A percentile compares a stretch with the other conserved stretches of the same genome.
Conservation (phyloP, 2,329 filamentous ascomycete species). For the Talaromyces albobiverticillius region DNA sequence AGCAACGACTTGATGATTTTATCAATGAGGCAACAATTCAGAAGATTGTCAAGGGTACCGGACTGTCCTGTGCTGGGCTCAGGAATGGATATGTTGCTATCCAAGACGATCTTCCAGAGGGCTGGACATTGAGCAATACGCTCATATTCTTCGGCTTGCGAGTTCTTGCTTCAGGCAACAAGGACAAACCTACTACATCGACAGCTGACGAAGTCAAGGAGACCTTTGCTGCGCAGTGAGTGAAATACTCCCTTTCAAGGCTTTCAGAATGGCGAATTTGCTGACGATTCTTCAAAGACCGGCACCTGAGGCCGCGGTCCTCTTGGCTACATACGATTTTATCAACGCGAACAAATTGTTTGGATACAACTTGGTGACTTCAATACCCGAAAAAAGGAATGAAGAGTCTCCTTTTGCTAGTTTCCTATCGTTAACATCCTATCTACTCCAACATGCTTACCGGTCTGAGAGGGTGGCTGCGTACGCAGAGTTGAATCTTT, state of each 20-base stretch:
- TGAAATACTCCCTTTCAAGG: constrained; percentile 18
- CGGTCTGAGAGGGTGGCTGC: constrained; percentile 72
- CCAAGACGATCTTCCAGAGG: constrained; percentile 85
- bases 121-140: constrained; percentile 79
- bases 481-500: constrained; percentile 81
- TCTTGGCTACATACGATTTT: constrained; percentile 90
- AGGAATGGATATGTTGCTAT: constrained; percentile 78
- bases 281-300: constrained; percentile 56
- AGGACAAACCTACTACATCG: constrained; percentile 57
- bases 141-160: constrained; percentile 82
- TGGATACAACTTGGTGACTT: constrained; percentile 74
- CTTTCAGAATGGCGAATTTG: constrained; percentile 18
- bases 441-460: constrained; percentile 89
- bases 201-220: constrained; percentile 78
- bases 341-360: constrained; percentile 93
- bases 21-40: constrained; percentile 86
- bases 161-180: constrained; percentile 66
- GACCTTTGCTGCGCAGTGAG: constrained; percentile 75
- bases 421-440: constrained; percentile 86
- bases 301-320: constrained; percentile 70
- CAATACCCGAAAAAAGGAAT: constrained; percentile 58
- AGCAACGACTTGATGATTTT: constrained; percentile 87
- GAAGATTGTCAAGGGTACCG: constrained; percentile 74
- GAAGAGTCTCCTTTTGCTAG: constrained; percentile 72
- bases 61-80: constrained; percentile 65